phyloP scores from a whole-genome alignment of 2,329 filamentous ascomycete species.

The Fusarium odoratissimum region DNA sequence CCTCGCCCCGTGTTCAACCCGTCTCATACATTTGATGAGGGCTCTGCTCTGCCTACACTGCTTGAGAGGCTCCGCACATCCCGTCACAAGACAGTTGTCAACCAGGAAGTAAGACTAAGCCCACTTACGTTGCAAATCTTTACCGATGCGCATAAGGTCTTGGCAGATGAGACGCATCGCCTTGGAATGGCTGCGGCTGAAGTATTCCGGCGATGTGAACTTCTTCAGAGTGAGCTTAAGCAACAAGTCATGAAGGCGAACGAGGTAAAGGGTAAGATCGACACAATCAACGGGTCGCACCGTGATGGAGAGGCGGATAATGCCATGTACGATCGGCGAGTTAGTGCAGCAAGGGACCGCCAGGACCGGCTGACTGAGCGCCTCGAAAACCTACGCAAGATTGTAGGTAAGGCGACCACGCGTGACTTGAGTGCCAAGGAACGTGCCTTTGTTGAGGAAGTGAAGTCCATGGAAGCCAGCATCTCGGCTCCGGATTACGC shows the following conservation, averaged over 20 bases:
- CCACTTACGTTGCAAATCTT: constrained; percentile 77
- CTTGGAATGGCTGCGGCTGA: constrained; percentile 78
- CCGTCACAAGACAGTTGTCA: constrained; percentile 69
- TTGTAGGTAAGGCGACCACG: constrained; percentile 55
- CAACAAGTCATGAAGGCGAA: constrained; percentile 75
- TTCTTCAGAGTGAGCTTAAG: constrained; percentile 73
- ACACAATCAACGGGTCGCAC: constrained; percentile 65
- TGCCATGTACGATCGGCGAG: constrained; percentile 68
- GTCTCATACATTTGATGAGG: constrained; percentile 68
- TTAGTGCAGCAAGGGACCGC: constrained; percentile 64
- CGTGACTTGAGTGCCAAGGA: constrained; percentile 60
- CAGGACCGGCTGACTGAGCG: constrained; percentile 68
- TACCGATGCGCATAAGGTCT: constrained; percentile 77
- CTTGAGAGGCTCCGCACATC: constrained; percentile 69
- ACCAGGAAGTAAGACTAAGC: constrained; percentile 76
- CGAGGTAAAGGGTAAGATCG: constrained; percentile 73
- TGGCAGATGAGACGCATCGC: constrained; percentile 75
- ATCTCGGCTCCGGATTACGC: constrained; percentile 53
- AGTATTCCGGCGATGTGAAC: constrained; percentile 76
- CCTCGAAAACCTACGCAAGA: constrained; percentile 67
- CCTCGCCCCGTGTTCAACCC: constrained; percentile 75
- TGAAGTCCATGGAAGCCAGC: constrained; percentile 65
- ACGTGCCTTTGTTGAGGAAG: constrained; percentile 59
- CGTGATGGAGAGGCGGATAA: constrained; percentile 64
- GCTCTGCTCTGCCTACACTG: constrained; percentile 66